Conservation (phyloP, 2,329 filamentous ascomycete genomes). For the Zalaria obscura region DNA sequence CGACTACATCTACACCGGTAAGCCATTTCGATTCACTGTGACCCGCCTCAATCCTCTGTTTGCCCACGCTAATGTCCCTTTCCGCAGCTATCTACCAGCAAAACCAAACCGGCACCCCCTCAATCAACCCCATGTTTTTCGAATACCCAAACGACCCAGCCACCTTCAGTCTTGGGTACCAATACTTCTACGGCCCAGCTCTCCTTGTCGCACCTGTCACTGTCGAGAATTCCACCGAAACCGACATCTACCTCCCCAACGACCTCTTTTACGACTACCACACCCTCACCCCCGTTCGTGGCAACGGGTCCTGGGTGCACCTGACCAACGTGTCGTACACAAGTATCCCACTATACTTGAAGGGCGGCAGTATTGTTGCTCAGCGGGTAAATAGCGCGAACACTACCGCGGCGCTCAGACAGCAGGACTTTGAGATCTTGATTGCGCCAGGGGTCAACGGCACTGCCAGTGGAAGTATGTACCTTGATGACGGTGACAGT, state of each 20-base stretch:
- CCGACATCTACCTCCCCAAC: slow-evolving; percentile 41
- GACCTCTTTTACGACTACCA: slow-evolving; percentile 49
- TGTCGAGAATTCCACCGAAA: slow-evolving; percentile 35
- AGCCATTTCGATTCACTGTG: neutral
- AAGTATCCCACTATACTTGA: slow-evolving; percentile 50
- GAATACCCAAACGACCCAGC: slow-evolving; percentile 43
- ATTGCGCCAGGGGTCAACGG: slow-evolving; percentile 51
- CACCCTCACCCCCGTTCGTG: slow-evolving; percentile 32
- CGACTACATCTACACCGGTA: slow-evolving; percentile 62
- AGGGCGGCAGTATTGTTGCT: slow-evolving; percentile 51
- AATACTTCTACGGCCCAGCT: slow-evolving; percentile 46
- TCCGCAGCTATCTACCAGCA: slow-evolving; percentile 42
- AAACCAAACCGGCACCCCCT: slow-evolving; percentile 45
- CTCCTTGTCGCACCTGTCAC: slow-evolving; percentile 44
- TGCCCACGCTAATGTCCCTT: neutral
- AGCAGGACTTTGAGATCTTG: slow-evolving; percentile 55
- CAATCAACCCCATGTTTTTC: slow-evolving; percentile 59
- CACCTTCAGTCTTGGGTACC: slow-evolving; percentile 16
- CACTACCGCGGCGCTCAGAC: slow-evolving; percentile 49
- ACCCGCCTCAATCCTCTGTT: no score
- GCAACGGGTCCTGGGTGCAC: slow-evolving; percentile 30
- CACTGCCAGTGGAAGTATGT: slow-evolving; percentile 52
- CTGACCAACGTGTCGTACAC: slow-evolving; percentile 32
- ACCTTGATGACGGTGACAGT: slow-evolving; percentile 64
- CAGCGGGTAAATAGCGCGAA: slow-evolving; percentile 40